A percentile compares a stretch with the other conserved stretches of the same genome.
Conservation (phyloP, 441 rosid species). For the Jatropha multifida region DNA sequence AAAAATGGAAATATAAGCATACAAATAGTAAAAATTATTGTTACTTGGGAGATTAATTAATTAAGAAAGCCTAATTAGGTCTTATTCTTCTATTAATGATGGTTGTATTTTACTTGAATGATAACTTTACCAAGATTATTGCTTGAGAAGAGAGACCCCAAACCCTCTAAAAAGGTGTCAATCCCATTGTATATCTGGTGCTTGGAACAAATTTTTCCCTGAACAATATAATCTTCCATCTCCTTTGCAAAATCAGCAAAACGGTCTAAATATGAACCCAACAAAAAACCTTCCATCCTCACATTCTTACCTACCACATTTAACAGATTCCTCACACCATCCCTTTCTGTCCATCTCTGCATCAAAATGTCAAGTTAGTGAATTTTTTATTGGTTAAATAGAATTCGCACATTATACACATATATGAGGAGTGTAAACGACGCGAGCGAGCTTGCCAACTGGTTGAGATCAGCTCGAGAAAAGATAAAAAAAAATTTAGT, state of each 20-base stretch:
- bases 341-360: not conserved
- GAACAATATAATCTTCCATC: not conserved
- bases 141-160: not conserved
- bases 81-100: not conserved
- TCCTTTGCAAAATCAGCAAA: not conserved
- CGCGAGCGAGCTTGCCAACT: no score
- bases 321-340: not conserved
- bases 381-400: no score
- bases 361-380: not conserved
- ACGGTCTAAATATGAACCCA: not conserved
- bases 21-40: no score
- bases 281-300: not conserved
- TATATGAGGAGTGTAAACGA: no score
- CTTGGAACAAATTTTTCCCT: not conserved
- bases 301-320: not conserved
- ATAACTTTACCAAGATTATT: not conserved
- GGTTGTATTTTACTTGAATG: not conserved
- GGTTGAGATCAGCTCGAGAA: no score
- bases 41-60: no score
- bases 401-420: no score
- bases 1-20: no score
- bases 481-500: no score
- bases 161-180: not conserved
- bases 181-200: not conserved
- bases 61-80: no score